Conservation (phyloP, 2,329 filamentous ascomycete genomes). For the Monosporascus cannonballus region DNA sequence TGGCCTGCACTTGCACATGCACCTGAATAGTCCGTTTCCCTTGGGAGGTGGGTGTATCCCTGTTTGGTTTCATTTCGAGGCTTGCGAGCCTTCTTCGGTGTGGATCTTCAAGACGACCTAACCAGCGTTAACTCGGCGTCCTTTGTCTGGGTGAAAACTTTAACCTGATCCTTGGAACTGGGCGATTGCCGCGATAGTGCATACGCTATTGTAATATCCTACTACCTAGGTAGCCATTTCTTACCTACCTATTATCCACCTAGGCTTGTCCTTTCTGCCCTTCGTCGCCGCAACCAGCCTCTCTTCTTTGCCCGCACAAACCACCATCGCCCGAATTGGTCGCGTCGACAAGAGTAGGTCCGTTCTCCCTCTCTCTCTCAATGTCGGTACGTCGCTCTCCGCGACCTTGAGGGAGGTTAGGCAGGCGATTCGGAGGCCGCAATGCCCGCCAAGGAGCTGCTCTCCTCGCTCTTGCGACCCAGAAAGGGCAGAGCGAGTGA, state of each 20-base stretch:
- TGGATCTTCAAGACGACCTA: neutral
- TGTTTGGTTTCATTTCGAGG: neutral
- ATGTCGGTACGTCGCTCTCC: slow-evolving; percentile 13
- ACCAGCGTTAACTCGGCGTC: neutral
- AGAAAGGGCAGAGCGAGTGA: slow-evolving; percentile 10
- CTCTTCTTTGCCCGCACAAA: slow-evolving; percentile 1
- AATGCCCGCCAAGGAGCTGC: slow-evolving; percentile 26
- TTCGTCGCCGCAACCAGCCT: neutral
- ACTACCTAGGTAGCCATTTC: neutral
- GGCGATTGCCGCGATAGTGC: neutral
- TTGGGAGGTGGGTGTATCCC: neutral
- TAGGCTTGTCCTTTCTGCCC: neutral
- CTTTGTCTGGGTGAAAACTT: neutral
- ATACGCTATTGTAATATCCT: neutral
- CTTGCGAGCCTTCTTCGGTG: neutral
- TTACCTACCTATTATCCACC: neutral
- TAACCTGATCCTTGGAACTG: neutral
- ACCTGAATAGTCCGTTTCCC: neutral
- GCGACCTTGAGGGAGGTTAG: slow-evolving; percentile 11
- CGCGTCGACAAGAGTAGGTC: too few relatives aligned
- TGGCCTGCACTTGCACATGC: neutral
- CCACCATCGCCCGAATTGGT: neutral
- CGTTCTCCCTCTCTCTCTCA: slow-evolving; percentile 3
- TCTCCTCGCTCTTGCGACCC: slow-evolving; percentile 24
- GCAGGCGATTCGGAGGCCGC: slow-evolving; percentile 12